phyloP scores from a whole-genome alignment of 192 early-diverging fungal species.

The Neocallimastix lanati region DNA sequence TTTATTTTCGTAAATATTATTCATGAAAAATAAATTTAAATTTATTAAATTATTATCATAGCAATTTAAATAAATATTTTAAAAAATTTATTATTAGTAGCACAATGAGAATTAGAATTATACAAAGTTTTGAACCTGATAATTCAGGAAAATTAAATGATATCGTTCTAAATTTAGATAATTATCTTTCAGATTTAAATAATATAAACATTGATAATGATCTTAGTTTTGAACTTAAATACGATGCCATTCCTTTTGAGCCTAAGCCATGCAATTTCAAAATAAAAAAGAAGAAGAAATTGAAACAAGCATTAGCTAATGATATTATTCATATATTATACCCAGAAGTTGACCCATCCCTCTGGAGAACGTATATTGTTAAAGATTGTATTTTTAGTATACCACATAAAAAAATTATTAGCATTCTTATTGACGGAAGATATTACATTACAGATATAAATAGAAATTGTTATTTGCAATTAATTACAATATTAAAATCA shows the following conservation, averaged over 20 bases:
- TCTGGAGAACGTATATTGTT: not conserved
- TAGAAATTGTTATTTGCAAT: not conserved
- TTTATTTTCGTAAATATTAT: too few relatives aligned
- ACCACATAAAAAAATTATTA: not conserved
- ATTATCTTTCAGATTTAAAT: not conserved
- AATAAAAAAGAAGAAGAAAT: not conserved
- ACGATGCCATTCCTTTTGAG: not conserved
- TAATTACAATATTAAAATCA: not conserved
- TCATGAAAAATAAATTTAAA: too few relatives aligned
- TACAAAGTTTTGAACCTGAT: not conserved
- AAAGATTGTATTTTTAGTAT: not conserved
- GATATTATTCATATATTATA: not conserved
- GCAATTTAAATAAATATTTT: too few relatives aligned
- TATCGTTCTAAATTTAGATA: not conserved
- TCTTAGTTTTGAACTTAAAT: not conserved
- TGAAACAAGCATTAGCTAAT: not conserved
- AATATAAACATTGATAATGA: not conserved
- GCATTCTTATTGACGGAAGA: not conserved
- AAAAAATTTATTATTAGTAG: too few relatives aligned
- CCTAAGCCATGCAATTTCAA: not conserved
- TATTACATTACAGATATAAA: not conserved
- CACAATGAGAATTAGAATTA: not conserved
- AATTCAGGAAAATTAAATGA: not conserved
- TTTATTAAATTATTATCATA: too few relatives aligned
- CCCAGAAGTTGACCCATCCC: not conserved